Evolutionary conservation across 139 green algal species (phyloP).

Genomic region (Chara braunii): DNA sequence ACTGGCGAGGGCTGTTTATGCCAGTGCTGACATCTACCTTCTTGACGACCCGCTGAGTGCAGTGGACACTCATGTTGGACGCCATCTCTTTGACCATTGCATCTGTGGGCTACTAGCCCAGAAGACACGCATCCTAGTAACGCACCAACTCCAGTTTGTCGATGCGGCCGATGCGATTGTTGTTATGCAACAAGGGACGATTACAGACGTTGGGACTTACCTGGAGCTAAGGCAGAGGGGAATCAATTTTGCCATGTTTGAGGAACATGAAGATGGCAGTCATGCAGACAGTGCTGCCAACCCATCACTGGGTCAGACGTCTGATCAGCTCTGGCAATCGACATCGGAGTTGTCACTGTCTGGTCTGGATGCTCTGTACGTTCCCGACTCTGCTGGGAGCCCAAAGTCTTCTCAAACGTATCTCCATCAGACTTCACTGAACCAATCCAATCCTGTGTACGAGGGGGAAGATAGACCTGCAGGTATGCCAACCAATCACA

Average conservation of each 20-base stretch:
- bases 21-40: slow-evolving; percentile 19
- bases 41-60: slow-evolving; percentile 42
- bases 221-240: slow-evolving; percentile 16
- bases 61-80: slow-evolving; percentile 32
- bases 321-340: no score
- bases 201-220: slow-evolving; percentile 26
- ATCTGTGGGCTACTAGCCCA: slow-evolving; percentile 33
- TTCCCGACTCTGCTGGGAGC: no score
- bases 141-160: slow-evolving; percentile 62
- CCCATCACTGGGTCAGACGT: no score
- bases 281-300: no score
- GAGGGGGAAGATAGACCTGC: no score
- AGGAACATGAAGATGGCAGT: no score
- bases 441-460: no score
- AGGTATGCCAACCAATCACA: no score
- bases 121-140: slow-evolving; percentile 72
- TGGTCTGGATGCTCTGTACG: no score
- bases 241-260: slow-evolving; percentile 23
- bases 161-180: slow-evolving; percentile 20
- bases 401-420: no score
- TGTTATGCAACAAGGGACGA: slow-evolving; percentile 13
- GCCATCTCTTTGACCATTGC: slow-evolving; percentile 67
- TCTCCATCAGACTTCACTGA: no score
- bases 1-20: slow-evolving; percentile 73
- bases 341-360: no score